phyloP scores from a whole-genome alignment of 768 basidiomycete species.

The Ephemerocybe angulata region DNA sequence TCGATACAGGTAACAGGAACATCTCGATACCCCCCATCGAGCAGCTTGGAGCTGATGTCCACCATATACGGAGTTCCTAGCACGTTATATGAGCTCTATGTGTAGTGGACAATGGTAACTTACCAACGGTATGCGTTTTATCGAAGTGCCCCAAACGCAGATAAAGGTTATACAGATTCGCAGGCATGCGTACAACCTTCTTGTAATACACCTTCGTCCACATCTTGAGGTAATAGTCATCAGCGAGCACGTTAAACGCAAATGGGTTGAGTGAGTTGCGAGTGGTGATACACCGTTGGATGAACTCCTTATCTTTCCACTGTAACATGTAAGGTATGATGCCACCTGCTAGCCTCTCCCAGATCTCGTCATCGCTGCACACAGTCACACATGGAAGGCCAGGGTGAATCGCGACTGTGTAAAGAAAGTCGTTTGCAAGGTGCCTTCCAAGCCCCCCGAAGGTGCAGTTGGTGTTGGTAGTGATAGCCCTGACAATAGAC shows the following conservation, averaged over 20 bases:
- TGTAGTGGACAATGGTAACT: background rate
- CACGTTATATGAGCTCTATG: too few species aligned
- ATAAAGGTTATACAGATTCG: background rate
- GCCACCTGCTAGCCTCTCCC: background rate
- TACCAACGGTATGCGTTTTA: background rate
- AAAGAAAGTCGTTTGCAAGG: constrained; percentile 3
- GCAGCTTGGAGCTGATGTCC: background rate
- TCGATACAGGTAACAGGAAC: background rate
- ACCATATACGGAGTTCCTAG: background rate
- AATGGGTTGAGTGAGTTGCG: background rate
- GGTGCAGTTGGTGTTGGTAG: background rate
- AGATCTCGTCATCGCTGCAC: background rate
- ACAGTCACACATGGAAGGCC: background rate
- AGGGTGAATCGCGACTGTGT: background rate
- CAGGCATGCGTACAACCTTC: background rate
- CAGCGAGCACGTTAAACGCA: background rate
- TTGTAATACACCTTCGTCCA: constrained; percentile 1
- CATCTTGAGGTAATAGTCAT: background rate
- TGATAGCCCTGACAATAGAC: background rate
- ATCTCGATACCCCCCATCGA: background rate
- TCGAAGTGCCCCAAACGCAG: background rate
- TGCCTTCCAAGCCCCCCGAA: background rate
- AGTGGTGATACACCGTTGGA: background rate
- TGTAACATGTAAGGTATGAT: background rate
- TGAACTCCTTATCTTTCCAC: background rate